Base-by-base conservation (phyloP, 495 filamentous ascomycete species). In the Aspergillus affinis region DNA sequence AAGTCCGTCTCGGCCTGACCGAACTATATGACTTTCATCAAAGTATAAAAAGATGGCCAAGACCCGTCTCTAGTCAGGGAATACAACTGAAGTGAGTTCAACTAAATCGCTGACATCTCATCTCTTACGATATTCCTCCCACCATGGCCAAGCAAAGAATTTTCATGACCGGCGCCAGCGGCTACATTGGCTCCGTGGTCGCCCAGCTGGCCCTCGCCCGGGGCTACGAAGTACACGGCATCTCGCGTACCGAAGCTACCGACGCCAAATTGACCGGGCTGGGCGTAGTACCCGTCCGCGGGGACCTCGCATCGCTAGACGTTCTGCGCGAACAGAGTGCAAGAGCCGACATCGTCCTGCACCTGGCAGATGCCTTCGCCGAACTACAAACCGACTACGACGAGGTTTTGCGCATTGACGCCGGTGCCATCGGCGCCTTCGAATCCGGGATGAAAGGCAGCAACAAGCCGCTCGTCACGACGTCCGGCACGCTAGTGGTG, bases 111-210 rank as follows among this genome's bases (percentile, higher is more conserved):
- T 41, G 13, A 8, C 36, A 13, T 41, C 36, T 15, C 13, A 26
- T 26, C 23, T 26, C 4, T 26, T 26, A 26, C 23, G 23, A 26
- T 10, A 41, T 15, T 41, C 36, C 36, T 41, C 12, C 13, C 36
- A 41, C 36, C 36, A 41, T 41, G 36, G 13, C 36, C 12, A 15
- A 4, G 12, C 36, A 41, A 41, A 13, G 12, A 50, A 52, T 80
- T 61, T 79, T 81, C 71, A 70, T 81, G 10, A 77, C 76, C 18
- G 78, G 78, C 18, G 78, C 65, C 29, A 68, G 61, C 48, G 78
- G 78, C 60, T 79, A 74, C 65, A 71, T 81, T 53, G 77, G 78
- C 50, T 61, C 65, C 12, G 54, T 54, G 9, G 54, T 78, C 29
- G 65, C 62, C 52, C 54, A 71, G 29, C 57, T 65, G 23, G 73